Conservation (phyloP, 345 rosid species). For the Dipteronia sinensis region DNA sequence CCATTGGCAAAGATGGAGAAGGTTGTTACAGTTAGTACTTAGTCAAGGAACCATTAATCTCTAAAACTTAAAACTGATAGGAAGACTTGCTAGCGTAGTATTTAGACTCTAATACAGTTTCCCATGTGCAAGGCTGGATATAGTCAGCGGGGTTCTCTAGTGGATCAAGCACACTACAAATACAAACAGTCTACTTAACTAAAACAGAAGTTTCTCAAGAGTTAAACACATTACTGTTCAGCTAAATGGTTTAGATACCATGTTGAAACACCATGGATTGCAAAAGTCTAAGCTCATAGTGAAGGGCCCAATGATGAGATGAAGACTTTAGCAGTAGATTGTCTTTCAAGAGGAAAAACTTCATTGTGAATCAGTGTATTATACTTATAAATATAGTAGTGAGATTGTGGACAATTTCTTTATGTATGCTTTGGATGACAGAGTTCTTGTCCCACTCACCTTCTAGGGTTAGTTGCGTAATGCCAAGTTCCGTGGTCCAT, state of each 20-base stretch:
- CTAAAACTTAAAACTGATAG: neutral
- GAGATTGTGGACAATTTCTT: neutral
- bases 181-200: neutral
- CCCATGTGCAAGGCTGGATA: neutral
- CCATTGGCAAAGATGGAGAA: neutral
- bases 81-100: neutral
- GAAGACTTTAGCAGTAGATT: neutral
- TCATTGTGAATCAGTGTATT: neutral
- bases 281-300: neutral
- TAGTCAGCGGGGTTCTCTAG: neutral
- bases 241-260: neutral
- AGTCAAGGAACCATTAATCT: neutral
- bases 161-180: neutral
- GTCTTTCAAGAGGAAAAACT: neutral
- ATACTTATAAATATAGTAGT: neutral
- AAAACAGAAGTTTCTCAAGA: neutral
- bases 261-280: neutral
- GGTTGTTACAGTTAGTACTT: neutral
- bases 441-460: neutral
- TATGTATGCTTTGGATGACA: neutral
- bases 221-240: neutral
- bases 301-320: neutral
- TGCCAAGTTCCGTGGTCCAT: neutral
- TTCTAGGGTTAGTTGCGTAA: constrained; percentile 5
- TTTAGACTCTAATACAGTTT: neutral